Evolutionary conservation across 2,329 filamentous ascomycete genomes (phyloP), one percentile per base, ranked within the genome.

Genomic region (Cyphellophora europaea): DNA sequence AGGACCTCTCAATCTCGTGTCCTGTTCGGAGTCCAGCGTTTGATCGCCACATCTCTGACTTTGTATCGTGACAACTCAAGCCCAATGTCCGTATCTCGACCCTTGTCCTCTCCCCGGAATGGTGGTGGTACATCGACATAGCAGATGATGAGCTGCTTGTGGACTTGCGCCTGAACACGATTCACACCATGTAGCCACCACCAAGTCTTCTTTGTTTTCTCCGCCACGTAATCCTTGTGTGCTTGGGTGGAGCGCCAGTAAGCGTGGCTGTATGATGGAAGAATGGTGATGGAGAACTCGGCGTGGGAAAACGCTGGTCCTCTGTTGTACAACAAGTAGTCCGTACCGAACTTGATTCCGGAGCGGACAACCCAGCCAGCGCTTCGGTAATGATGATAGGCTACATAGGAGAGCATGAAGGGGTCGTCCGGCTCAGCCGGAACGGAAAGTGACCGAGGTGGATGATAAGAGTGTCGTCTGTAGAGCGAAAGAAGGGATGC

Each of bases 341-440:
- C 91, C 6, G 87, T 83, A 14, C 84, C 85, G 50, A 98, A 98
- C 54, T 98, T 98, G 55, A 93, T 79, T 21, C 91, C 93, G 4
- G 83, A 78, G 11, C 93, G 80, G 1, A 93, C 82, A 1, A 95
- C 85, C 89, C 91, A 98, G 15, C 91, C 91, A 0, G 96, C 69
- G 1, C 87, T 93, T 23, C 91, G 81, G 62, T 94, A 98, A 56
- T 98, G 89, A 54, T 98, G 91, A 56, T 94, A 98, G 12, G 85
- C 85, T 10, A 77, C 78, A 52, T 96, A 98, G 38, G 85, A 79
- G 1, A 94, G 57, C 13, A 96, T 64, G 57, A 98, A 98, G 0
- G 76, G 72, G 50, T 93, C 84, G 55, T 94, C 86, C 0, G 86
- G 77, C 11, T 71, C 66, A 3, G 86, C 66, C 8, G 59, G 53